Base-by-base conservation (phyloP, 306 rosid species). In the Castanea crenata region DNA sequence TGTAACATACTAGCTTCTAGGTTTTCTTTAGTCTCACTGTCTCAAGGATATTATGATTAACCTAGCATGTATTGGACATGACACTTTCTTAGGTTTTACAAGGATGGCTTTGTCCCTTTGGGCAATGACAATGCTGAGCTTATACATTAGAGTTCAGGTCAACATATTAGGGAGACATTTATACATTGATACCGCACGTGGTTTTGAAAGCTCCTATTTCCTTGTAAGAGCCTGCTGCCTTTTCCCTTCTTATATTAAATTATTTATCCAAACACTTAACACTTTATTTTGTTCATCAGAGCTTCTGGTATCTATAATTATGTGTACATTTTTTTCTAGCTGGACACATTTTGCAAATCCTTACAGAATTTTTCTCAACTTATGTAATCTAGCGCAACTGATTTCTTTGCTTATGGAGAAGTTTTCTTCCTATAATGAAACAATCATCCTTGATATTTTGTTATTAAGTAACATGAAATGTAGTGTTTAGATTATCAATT, bases 101-200 rank as follows among this genome's bases (percentile, higher is more conserved):
- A 91, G 91, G 76, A 85, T 91, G 99, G 85, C 89, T 61, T 69
- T 89, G 84, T 93, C 99, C 0, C 49, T 96, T 52, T 96, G 99
- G 98, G 85, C 97, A 55, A 85, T 92, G 85, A 91, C 97, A 25
- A 81, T 91, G 83, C 89, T 96, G 78, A 88, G 91, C 90, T 90
- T 96, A 75, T 91, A 91, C 78, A 92, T 92, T 54, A 90, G 94
- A 90, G 97, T 93, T 88, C 99, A 91, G 87, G 97, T 96, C 88
- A 96, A 96, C 80, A 93, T 96, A 83, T 79, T 96, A 77, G 99
- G 97, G 83, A 89, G 98, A 84, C 93, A 93, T 91, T 79, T 96
- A 81, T 96, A 96, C 80, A 88, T 96, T 70, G 91, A 93, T 67
- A 91, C 92, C 58, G 99, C 99, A 44, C 89, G 91, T 67, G 90